phyloP scores from a whole-genome alignment of 352 stramenopile genomes.

The Thalassiosira allenii region DNA sequence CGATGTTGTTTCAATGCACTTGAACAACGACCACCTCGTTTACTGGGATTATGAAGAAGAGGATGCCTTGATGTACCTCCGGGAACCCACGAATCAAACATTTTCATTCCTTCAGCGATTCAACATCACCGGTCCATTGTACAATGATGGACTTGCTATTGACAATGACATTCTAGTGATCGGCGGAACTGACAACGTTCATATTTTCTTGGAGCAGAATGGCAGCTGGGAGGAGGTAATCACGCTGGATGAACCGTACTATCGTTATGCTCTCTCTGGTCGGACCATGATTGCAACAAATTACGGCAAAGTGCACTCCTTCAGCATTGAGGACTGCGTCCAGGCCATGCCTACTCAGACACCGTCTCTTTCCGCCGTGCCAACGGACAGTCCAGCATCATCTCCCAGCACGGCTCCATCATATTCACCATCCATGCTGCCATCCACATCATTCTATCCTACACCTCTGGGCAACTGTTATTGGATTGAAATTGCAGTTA shows the following conservation, averaged over 20 bases:
- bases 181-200: neutral
- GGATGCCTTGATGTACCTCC: no score
- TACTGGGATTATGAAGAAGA: no score
- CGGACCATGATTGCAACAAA: neutral
- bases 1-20: no score
- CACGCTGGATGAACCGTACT: neutral
- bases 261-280: neutral
- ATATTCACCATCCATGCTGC: no score
- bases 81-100: no score
- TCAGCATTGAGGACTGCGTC: slow-evolving; percentile 1
- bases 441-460: no score
- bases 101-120: no score
- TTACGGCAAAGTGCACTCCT: neutral
- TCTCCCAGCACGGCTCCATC: neutral
- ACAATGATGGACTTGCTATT: neutral
- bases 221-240: neutral
- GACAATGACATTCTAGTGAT: neutral
- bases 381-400: neutral
- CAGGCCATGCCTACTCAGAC: slow-evolving; percentile 5
- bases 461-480: no score
- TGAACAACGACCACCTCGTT: no score
- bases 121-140: no score
- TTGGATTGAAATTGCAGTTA: neutral
- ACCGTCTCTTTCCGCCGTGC: neutral
- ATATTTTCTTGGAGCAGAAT: slow-evolving; percentile 1